Evolutionary conservation across 2,329 filamentous ascomycete genomes (phyloP).

Genomic region (Colletotrichum cereale): DNA sequence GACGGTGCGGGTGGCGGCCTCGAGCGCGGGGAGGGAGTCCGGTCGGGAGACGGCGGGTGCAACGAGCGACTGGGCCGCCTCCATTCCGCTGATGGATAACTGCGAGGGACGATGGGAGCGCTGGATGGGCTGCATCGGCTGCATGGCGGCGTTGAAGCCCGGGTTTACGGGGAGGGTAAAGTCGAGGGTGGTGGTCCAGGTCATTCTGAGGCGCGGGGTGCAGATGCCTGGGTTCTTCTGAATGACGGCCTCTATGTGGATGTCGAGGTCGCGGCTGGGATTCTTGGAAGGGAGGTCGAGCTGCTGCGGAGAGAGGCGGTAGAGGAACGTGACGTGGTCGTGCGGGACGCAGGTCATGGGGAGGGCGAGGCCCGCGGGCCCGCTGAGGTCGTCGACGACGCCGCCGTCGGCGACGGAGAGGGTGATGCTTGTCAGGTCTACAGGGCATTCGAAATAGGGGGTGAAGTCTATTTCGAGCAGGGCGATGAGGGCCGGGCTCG

Average conservation of each 20-base stretch:
- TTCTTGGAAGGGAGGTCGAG: slow-evolving; percentile 59
- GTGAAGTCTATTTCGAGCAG: slow-evolving; percentile 82
- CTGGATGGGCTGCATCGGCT: slow-evolving; percentile 69
- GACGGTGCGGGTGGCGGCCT: slow-evolving; percentile 62
- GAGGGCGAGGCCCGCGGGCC: slow-evolving; percentile 60
- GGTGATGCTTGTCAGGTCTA: slow-evolving; percentile 70
- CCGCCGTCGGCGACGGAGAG: slow-evolving; percentile 72
- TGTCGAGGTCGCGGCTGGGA: slow-evolving; percentile 65
- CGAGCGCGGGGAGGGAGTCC: slow-evolving; percentile 70
- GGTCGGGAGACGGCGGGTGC: slow-evolving; percentile 70
- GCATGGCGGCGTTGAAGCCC: slow-evolving; percentile 68
- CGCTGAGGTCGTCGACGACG: slow-evolving; percentile 68
- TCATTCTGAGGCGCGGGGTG: slow-evolving; percentile 71
- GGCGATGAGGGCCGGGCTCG: slow-evolving; percentile 73
- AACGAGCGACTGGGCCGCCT: slow-evolving; percentile 65
- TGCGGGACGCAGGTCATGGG: slow-evolving; percentile 75
- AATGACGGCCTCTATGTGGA: slow-evolving; percentile 72
- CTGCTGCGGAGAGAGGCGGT: slow-evolving; percentile 68
- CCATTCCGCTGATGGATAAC: slow-evolving; percentile 70
- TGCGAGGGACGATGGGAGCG: slow-evolving; percentile 73
- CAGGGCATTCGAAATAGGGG: slow-evolving; percentile 74
- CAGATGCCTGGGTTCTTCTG: slow-evolving; percentile 68
- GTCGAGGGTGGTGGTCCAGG: slow-evolving; percentile 77
- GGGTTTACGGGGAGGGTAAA: slow-evolving; percentile 76
- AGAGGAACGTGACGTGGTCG: slow-evolving; percentile 82